Conservation (phyloP, 768 basidiomycete genomes). For the Mycena crocata region DNA sequence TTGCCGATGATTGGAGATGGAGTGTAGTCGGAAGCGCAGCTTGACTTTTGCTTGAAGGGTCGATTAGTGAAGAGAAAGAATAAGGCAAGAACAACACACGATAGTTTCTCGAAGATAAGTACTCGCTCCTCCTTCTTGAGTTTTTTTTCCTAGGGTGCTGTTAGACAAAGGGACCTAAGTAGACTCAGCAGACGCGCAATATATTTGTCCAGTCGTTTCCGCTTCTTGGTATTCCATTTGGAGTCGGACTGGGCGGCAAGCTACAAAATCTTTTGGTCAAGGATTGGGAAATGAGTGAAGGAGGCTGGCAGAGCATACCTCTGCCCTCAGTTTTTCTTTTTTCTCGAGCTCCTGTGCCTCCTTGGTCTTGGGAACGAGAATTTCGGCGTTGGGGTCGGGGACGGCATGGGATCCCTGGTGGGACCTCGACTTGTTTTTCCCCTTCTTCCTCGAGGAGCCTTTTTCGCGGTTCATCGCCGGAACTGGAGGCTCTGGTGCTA, state of each 20-base stretch:
- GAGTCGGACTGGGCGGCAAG: slow-evolving; percentile 67
- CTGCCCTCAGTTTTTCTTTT: slow-evolving; percentile 68
- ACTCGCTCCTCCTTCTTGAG: slow-evolving; percentile 89
- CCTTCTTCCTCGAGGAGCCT: slow-evolving; percentile 70
- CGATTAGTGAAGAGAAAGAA: slow-evolving; percentile 32
- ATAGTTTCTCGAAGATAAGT: slow-evolving; percentile 81
- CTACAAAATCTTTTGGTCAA: slow-evolving; percentile 41
- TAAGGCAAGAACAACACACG: slow-evolving; percentile 60
- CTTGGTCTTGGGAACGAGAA: slow-evolving; percentile 67
- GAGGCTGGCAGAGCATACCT: slow-evolving; percentile 56
- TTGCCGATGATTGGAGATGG: slow-evolving; percentile 82
- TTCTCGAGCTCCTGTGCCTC: slow-evolving; percentile 71
- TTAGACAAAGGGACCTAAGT: not conserved
- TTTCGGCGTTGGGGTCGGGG: slow-evolving; percentile 67
- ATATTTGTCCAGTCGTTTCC: slow-evolving; percentile 91
- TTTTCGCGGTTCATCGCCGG: slow-evolving; percentile 44
- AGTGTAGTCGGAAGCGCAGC: slow-evolving; percentile 69
- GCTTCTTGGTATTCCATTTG: slow-evolving; percentile 87
- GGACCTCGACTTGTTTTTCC: slow-evolving; percentile 52
- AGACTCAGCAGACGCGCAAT: slow-evolving; percentile 66
- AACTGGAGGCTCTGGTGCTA: not conserved
- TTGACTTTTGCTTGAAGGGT: slow-evolving; percentile 75
- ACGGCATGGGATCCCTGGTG: slow-evolving; percentile 39
- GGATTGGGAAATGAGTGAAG: not conserved
- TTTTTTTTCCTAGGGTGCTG: slow-evolving; percentile 79